A percentile compares a stretch with the other conserved stretches of the same genome.
phyloP scores from a whole-genome alignment of 106 monocot genomes.

The Platanthera guangdongensis region DNA sequence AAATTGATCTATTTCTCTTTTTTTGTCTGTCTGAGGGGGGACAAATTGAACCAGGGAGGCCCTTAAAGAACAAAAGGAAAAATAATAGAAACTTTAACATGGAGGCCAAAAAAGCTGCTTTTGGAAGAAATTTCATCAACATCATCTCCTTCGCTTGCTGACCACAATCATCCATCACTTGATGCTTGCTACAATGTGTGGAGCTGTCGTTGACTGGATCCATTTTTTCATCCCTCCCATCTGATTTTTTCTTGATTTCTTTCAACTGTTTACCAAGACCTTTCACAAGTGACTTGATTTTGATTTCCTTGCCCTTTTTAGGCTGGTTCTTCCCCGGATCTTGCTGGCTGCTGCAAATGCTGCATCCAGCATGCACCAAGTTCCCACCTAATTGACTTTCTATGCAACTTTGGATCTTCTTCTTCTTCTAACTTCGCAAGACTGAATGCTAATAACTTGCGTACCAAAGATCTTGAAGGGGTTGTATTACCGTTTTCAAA shows the following conservation, averaged over 20 bases:
- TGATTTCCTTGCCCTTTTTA: constrained; percentile 54
- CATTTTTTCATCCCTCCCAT: constrained; percentile 34
- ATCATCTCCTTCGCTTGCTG: constrained; percentile 43
- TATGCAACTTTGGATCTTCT: constrained; percentile 16
- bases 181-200: constrained; percentile 8
- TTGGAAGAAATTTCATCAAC: constrained; percentile 58
- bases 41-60: background rate
- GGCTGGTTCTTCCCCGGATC: constrained; percentile 46
- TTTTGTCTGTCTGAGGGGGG: background rate
- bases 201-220: constrained; percentile 30
- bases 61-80: constrained; percentile 2
- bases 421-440: constrained; percentile 48
- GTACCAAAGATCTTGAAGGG: constrained; percentile 19
- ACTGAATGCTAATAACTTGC: constrained; percentile 44
- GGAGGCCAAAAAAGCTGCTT: constrained; percentile 78
- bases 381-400: constrained; percentile 72
- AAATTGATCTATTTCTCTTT: background rate
- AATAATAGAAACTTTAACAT: constrained; percentile 57
- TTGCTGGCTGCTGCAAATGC: constrained; percentile 64
- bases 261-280: constrained; percentile 86
- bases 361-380: constrained; percentile 97
- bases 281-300: constrained; percentile 62
- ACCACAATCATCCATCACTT: constrained; percentile 6
- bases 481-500: constrained; percentile 34
- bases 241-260: constrained; percentile 78